Percentiles rank a stretch among this genome's conserved stretches.
Conservation (phyloP, 2,329 filamentous ascomycete genomes). For the Colletotrichum destructivum region DNA sequence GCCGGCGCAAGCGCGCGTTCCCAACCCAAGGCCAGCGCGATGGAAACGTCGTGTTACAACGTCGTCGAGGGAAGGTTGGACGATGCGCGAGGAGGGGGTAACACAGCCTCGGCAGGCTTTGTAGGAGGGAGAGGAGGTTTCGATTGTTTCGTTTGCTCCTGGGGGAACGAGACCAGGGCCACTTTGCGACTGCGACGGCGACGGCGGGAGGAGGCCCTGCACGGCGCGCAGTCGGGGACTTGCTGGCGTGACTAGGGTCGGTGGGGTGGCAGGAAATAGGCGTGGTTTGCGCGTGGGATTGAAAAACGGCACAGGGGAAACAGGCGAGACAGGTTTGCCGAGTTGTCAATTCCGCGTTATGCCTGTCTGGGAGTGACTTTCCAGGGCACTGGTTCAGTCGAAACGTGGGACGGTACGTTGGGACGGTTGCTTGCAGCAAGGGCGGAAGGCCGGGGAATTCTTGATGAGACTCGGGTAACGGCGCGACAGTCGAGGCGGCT, state of each 20-base stretch:
- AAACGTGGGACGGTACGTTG: conserved; percentile 5
- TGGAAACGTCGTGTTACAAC: conserved; percentile 32
- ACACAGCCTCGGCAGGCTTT: conserved; percentile 37
- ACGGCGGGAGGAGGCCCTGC: conserved; percentile 30
- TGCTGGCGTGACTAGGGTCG: conserved; percentile 36
- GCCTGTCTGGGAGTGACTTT: conserved; percentile 30
- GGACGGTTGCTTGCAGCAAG: conserved; percentile 30
- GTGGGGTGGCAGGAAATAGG: conserved; percentile 18
- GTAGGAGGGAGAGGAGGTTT: conserved; percentile 35
- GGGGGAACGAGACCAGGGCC: conserved; percentile 15
- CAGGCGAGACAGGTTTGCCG: conserved; percentile 39
- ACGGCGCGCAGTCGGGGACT: conserved; percentile 40
- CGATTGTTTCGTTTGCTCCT: conserved; percentile 40
- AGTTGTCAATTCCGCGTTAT: conserved; percentile 36
- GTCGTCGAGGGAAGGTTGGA: conserved; percentile 35
- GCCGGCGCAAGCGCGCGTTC: conserved; percentile 42
- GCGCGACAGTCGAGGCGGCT: neutral
- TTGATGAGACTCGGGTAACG: neutral
- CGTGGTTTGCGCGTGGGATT: conserved; percentile 28
- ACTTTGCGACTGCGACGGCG: conserved; percentile 34
- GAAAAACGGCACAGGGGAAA: conserved; percentile 14
- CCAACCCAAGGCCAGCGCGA: conserved; percentile 30
- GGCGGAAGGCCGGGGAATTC: neutral
- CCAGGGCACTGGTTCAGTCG: conserved; percentile 21
- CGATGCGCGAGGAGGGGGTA: conserved; percentile 37